Evolutionary conservation across 2,329 filamentous ascomycete species (phyloP).

Genomic region (Alternaria solani): DNA sequence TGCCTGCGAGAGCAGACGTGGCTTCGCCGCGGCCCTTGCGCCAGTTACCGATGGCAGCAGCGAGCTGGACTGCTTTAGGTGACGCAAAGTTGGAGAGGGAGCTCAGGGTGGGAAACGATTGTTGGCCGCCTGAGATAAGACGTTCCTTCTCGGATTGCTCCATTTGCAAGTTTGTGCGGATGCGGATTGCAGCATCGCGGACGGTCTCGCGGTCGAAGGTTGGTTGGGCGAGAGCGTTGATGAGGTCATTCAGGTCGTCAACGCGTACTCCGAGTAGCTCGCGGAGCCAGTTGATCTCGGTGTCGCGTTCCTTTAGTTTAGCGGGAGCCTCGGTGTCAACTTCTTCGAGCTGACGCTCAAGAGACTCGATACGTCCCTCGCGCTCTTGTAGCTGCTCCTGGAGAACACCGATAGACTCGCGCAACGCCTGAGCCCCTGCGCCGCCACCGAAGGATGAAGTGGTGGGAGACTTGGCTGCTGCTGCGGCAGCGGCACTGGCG

Average conservation of each 20-base stretch:
- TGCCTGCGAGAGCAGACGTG: conserved; percentile 56
- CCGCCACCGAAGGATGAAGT: conserved; percentile 47
- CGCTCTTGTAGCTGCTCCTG: conserved; percentile 97
- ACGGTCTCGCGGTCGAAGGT: conserved; percentile 80
- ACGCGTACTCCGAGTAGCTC: conserved; percentile 91
- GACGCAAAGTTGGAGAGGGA: conserved; percentile 79
- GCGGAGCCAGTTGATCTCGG: conserved; percentile 93
- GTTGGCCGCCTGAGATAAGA: conserved; percentile 69
- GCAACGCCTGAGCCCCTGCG: conserved; percentile 89
- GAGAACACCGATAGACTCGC: conserved; percentile 94
- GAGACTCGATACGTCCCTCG: conserved; percentile 85
- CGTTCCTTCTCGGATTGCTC: conserved; percentile 95
- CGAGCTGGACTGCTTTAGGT: conserved; percentile 85
- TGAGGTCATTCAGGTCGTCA: conserved; percentile 91
- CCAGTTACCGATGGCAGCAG: conserved; percentile 98
- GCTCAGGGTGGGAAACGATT: conserved; percentile 76
- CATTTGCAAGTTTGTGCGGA: conserved; percentile 96
- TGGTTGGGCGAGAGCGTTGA: conserved; percentile 77
- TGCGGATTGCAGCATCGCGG: conserved; percentile 88
- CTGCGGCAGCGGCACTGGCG: conserved; percentile 82
- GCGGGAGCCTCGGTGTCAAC: conserved; percentile 78
- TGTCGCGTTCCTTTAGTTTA: conserved; percentile 90
- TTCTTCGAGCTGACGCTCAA: conserved; percentile 74
- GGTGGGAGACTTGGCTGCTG: conserved; percentile 60
- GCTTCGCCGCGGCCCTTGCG: conserved; percentile 68